Evolutionary conservation across 148 eudicot species (phyloP).

Genomic region (Drosera capensis): DNA sequence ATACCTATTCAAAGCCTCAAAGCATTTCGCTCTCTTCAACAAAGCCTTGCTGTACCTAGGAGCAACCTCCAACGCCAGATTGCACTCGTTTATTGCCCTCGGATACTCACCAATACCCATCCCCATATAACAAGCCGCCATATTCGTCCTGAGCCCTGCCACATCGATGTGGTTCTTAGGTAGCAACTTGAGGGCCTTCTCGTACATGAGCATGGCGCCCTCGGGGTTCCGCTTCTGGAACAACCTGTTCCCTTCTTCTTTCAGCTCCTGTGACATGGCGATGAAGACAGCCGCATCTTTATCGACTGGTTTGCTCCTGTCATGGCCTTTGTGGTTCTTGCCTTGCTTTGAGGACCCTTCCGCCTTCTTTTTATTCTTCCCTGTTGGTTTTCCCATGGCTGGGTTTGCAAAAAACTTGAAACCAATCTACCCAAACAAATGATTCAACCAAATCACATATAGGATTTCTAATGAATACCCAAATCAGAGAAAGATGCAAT

Average conservation of each 20-base stretch:
- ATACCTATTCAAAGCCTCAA: constrained; percentile 61
- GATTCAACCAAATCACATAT: constrained; percentile 2
- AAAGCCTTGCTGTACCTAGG: constrained; percentile 94
- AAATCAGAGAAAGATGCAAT: neutral
- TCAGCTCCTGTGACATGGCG: constrained; percentile 79
- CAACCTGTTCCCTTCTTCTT: constrained; percentile 70
- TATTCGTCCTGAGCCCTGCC: constrained; percentile 58
- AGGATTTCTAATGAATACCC: neutral
- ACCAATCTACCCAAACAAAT: constrained; percentile 2
- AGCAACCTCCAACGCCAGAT: constrained; percentile 87
- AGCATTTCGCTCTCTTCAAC: constrained; percentile 84
- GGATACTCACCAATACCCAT: constrained; percentile 84
- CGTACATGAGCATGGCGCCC: constrained; percentile 84
- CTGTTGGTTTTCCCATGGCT: constrained; percentile 68
- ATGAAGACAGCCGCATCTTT: constrained; percentile 94
- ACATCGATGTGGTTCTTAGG: constrained; percentile 74
- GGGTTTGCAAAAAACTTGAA: neutral
- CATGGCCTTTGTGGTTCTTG: constrained; percentile 18
- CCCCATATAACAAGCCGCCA: constrained; percentile 91
- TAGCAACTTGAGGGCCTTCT: constrained; percentile 85
- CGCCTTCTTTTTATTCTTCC: constrained; percentile 51
- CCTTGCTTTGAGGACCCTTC: constrained; percentile 13
- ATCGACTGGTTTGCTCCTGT: constrained; percentile 54
- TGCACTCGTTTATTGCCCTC: constrained; percentile 79
- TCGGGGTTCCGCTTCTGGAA: constrained; percentile 72